phyloP scores from a whole-genome alignment of 352 stramenopile genomes.

The Phytophthora agathidicida region DNA sequence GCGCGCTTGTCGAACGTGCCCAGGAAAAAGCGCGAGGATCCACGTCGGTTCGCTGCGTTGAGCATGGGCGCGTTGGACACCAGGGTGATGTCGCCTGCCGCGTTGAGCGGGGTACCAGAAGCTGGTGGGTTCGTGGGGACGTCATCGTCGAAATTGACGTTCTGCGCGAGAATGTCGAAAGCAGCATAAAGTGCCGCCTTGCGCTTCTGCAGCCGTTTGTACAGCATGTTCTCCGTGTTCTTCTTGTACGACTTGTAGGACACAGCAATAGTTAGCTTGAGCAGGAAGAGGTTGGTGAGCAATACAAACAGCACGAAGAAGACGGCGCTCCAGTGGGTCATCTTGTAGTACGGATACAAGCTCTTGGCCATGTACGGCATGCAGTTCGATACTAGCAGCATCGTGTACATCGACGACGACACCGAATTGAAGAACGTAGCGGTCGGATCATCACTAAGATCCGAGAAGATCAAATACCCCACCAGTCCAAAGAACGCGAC shows the following conservation, averaged over 20 bases:
- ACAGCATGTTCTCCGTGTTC: slow-evolving; percentile 86
- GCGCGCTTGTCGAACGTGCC: slow-evolving; percentile 43
- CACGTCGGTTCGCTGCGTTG: slow-evolving; percentile 47
- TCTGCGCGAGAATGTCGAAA: slow-evolving; percentile 75
- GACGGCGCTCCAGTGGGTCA: slow-evolving; percentile 78
- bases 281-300: slow-evolving; percentile 80
- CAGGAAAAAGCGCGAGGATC: slow-evolving; percentile 70
- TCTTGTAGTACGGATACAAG: slow-evolving; percentile 84
- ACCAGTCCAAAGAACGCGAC: slow-evolving; percentile 81
- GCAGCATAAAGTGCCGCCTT: slow-evolving; percentile 79
- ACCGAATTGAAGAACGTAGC: slow-evolving; percentile 77
- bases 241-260: slow-evolving; percentile 88
- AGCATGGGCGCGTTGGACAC: slow-evolving; percentile 39
- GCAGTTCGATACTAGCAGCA: slow-evolving; percentile 83
- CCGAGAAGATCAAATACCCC: slow-evolving; percentile 81
- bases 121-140: slow-evolving; percentile 7
- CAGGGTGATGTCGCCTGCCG: slow-evolving; percentile 29
- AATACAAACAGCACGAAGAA: slow-evolving; percentile 86
- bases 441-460: slow-evolving; percentile 51
- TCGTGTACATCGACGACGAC: slow-evolving; percentile 79
- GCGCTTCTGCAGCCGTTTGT: slow-evolving; percentile 86
- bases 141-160: slow-evolving; percentile 54
- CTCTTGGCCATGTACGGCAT: slow-evolving; percentile 82
- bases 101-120: slow-evolving; percentile 15
- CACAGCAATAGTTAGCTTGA: slow-evolving; percentile 87